Evolutionary conservation across 2,329 filamentous ascomycete genomes (phyloP), one percentile per base, ranked within the genome.

Genomic region (Aureobasidium melanogenum): DNA sequence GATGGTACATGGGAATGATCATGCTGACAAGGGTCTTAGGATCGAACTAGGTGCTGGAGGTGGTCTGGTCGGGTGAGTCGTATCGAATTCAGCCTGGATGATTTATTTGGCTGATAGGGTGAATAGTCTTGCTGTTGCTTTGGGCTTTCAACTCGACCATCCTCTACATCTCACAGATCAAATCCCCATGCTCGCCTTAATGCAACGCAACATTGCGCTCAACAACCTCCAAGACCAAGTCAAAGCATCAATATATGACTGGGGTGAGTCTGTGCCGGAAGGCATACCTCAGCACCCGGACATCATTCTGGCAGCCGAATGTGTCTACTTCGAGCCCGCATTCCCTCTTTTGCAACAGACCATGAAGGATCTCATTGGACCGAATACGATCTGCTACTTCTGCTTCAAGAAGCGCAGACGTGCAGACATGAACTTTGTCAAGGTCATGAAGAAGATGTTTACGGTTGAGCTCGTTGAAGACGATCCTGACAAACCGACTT

Each of bases 251-350:
- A 79, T 96, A 28, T 81, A 97, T 66, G 89, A 97, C 72, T 97
- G 93, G 93, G 82, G 80, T 19, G 69, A 75, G 34, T 69, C 77
- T 17, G 69, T 72, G 34, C 71, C 76, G 63, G 60, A 74, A 62
- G 58, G 67, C 61, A 64, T 78, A 55, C 74, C 79, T 60, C 78
- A 80, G 67, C 82, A 83, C 64, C 90, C 91, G 19, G 85, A 92
- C 68, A 80, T 96, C 60, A 86, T 99, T 61, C 82, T 97, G n/a
- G 94, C 94, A 3, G 93, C 92, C 43, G 94, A 97, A 74, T 97
- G 93, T 75, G 91, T 96, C 52, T 99, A 97, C 78, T 96, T 96
- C 73, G 94, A 97, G 74, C 91, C 93, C 2, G 90, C 94, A 1
- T 97, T 97, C 70, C 92, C 93, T 32, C 79, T 97, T 36, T 81